Evolutionary conservation across 208 protist species (phyloP).

Genomic region (Trypanosoma cruzi): DNA sequence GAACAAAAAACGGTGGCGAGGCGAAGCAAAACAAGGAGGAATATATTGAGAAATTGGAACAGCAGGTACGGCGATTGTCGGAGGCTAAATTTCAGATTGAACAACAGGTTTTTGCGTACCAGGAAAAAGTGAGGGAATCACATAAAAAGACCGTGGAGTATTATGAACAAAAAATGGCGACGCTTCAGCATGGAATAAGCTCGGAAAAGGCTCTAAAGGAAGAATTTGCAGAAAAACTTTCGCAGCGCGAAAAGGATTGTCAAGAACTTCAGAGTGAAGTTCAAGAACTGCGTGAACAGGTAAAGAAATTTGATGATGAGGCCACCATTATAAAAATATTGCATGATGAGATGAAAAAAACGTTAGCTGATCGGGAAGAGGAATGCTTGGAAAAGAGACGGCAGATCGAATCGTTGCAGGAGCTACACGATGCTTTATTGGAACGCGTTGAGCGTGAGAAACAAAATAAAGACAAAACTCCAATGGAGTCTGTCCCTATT

Average conservation of each 20-base stretch:
- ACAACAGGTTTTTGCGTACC: slow-evolving; percentile 32
- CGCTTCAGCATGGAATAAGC: slow-evolving; percentile 4
- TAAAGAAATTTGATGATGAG: not conserved
- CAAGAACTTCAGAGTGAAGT: not conserved
- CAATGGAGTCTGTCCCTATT: not conserved
- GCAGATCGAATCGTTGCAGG: slow-evolving; percentile 11
- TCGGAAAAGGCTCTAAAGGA: slow-evolving; percentile 3
- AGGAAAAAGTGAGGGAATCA: slow-evolving; percentile 36
- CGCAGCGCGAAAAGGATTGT: not conserved
- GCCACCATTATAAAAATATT: not conserved
- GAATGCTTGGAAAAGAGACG: not conserved
- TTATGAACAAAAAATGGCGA: slow-evolving; percentile 40
- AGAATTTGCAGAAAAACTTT: not conserved
- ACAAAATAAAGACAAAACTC: not conserved
- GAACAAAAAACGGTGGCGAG: not conserved
- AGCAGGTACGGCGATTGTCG: slow-evolving; percentile 27
- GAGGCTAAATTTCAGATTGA: slow-evolving; percentile 36
- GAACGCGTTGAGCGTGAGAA: not conserved
- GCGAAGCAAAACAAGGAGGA: not conserved
- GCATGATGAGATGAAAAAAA: slow-evolving; percentile 10
- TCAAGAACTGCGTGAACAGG: not conserved
- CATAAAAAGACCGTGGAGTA: slow-evolving; percentile 47
- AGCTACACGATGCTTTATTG: slow-evolving; percentile 1
- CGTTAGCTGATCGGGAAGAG: not conserved
- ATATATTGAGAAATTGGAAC: slow-evolving; percentile 7